A percentile compares a stretch with the other conserved stretches of the same genome.
phyloP scores from a whole-genome alignment of 805 yeast species.

The Cyberlindnera japonica region DNA sequence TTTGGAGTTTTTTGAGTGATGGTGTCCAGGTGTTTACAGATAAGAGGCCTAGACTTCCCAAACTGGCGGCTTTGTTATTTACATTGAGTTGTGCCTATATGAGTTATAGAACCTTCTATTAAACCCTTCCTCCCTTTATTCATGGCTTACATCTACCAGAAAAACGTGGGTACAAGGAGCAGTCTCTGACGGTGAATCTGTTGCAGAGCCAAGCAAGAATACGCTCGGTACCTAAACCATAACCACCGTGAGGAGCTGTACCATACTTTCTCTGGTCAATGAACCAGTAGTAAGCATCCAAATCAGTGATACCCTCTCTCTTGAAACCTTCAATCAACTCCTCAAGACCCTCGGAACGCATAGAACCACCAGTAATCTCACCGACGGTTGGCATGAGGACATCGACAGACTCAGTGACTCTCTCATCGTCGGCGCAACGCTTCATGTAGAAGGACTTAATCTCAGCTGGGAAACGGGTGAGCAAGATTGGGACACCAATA shows the following conservation, averaged over 20 bases:
- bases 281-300: slow-evolving; percentile 88
- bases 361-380: slow-evolving; percentile 98
- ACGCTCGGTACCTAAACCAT: slow-evolving; percentile 98
- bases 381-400: slow-evolving; percentile 99
- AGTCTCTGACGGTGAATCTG: slow-evolving; percentile 97
- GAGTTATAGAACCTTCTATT: no score
- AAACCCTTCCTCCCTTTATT: no score
- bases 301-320: slow-evolving; percentile 82
- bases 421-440: slow-evolving; percentile 80
- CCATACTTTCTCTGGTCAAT: slow-evolving; percentile 95
- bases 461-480: slow-evolving; percentile 93
- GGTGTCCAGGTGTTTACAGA: neutral
- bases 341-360: slow-evolving; percentile 84
- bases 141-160: slow-evolving; percentile 97
- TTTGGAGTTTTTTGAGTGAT: neutral
- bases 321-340: slow-evolving; percentile 88
- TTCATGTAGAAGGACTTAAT: slow-evolving; percentile 98
- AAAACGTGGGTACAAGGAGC: slow-evolving; percentile 96
- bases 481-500: slow-evolving; percentile 86
- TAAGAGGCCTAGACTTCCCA: neutral
- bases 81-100: no score
- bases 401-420: slow-evolving; percentile 98
- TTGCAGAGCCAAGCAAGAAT: slow-evolving; percentile 97
- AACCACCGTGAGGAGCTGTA: slow-evolving; percentile 98
- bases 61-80: no score